Evolutionary conservation across 805 yeast species (phyloP).

Genomic region (Dipodascopsis tothii): DNA sequence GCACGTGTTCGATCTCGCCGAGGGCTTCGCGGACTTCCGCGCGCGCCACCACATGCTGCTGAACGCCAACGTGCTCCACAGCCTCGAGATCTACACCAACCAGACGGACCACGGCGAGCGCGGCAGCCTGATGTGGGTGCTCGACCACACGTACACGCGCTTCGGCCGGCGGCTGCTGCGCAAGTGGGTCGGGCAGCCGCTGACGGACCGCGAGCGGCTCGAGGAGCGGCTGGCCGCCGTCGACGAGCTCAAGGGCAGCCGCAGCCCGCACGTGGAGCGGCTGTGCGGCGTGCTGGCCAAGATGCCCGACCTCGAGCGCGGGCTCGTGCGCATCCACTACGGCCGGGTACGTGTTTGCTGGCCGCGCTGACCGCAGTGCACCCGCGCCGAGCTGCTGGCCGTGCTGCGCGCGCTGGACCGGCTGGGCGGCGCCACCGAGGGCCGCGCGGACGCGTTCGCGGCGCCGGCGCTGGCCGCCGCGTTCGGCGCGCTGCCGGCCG

Average conservation of each 20-base stretch:
- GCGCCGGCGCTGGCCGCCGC: slow-evolving; percentile 36
- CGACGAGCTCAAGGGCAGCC: slow-evolving; percentile 34
- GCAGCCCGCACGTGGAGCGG: slow-evolving; percentile 26
- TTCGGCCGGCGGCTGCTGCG: slow-evolving; percentile 64
- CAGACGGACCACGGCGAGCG: slow-evolving; percentile 45
- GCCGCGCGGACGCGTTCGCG: slow-evolving; percentile 28
- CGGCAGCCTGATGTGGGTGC: slow-evolving; percentile 72
- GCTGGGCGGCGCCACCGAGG: slow-evolving; percentile 30
- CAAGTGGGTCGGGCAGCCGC: slow-evolving; percentile 71
- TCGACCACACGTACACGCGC: slow-evolving; percentile 72
- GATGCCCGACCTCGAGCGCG: slow-evolving; percentile 53
- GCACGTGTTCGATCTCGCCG: slow-evolving; percentile 44
- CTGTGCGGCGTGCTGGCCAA: slow-evolving; percentile 28
- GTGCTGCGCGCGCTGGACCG: slow-evolving; percentile 45
- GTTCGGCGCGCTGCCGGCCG: slow-evolving; percentile 35
- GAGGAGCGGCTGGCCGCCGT: slow-evolving; percentile 58
- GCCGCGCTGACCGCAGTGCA: slow-evolving; percentile 30
- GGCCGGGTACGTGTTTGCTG: slow-evolving; percentile 25
- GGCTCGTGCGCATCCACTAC: slow-evolving; percentile 53
- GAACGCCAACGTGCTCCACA: slow-evolving; percentile 57
- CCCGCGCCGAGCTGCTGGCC: slow-evolving; percentile 52
- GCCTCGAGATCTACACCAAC: slow-evolving; percentile 69
- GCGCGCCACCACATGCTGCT: slow-evolving; percentile 44
- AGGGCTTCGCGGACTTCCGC: slow-evolving; percentile 48
- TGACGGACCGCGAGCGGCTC: slow-evolving; percentile 48